Conservation (phyloP, 371 early-diverging fungal genomes). For the Apophysomyces trapeziformis region DNA sequence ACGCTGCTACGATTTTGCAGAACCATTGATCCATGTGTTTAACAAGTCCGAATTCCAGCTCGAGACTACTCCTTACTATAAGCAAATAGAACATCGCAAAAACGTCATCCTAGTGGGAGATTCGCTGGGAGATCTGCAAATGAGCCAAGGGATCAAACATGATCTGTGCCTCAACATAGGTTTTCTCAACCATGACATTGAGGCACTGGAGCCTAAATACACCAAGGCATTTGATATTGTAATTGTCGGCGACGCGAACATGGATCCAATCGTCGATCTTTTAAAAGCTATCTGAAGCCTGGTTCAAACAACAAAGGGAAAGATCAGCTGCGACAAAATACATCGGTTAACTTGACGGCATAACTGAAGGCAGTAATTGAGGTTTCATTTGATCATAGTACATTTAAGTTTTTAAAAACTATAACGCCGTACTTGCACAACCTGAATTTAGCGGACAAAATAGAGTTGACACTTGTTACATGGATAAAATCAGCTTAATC, state of each 20-base stretch:
- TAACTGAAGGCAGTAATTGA: no score
- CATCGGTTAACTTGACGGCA: no score
- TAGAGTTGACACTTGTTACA: no score
- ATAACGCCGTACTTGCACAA: no score
- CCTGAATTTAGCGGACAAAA: no score
- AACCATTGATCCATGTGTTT: slow-evolving; percentile 75
- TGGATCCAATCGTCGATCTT: slow-evolving; percentile 54
- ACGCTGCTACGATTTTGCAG: slow-evolving; percentile 59
- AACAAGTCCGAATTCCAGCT: slow-evolving; percentile 76
- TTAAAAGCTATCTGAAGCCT: slow-evolving; percentile 15
- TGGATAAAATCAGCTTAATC: no score
- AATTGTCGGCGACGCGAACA: slow-evolving; percentile 63
- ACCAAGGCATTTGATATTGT: slow-evolving; percentile 73
- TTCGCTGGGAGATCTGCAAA: slow-evolving; percentile 74
- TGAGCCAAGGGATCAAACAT: slow-evolving; percentile 68
- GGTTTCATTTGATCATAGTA: no score
- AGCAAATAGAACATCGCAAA: slow-evolving; percentile 37
- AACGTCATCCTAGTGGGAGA: slow-evolving; percentile 79
- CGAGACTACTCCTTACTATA: slow-evolving; percentile 47
- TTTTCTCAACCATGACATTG: slow-evolving; percentile 71
- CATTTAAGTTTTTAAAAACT: no score
- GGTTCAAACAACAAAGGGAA: no score
- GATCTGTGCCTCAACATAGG: slow-evolving; percentile 68
- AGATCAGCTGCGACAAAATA: no score
- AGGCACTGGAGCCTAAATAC: slow-evolving; percentile 54